A percentile compares a stretch with the other conserved stretches of the same genome.
Conservation (phyloP, 495 filamentous ascomycete genomes). For the Talaromyces thailandensis region DNA sequence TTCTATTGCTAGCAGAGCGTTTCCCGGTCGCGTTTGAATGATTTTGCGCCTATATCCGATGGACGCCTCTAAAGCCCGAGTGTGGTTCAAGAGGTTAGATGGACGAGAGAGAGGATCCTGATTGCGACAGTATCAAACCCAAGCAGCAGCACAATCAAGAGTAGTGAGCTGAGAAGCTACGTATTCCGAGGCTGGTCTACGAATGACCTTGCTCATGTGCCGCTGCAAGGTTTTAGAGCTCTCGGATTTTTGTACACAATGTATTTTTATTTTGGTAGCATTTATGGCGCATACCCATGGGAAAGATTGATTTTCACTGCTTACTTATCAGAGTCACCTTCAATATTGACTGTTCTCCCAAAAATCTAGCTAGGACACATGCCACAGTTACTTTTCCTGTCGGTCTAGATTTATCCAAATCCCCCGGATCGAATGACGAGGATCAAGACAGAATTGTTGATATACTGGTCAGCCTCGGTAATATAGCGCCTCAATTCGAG, state of each 20-base stretch:
- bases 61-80: not conserved
- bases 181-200: not conserved
- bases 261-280: slow-evolving; percentile 2
- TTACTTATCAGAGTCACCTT: not conserved
- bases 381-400: not conserved
- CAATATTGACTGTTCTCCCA: not conserved
- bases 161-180: not conserved
- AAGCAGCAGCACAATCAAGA: not conserved
- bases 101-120: not conserved
- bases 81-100: not conserved
- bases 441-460: not conserved
- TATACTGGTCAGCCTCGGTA: not conserved
- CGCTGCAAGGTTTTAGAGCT: not conserved
- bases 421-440: not conserved
- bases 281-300: not conserved
- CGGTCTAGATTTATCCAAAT: not conserved
- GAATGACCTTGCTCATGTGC: not conserved
- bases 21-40: not conserved
- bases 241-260: not conserved
- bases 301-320: not conserved
- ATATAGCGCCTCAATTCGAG: not conserved
- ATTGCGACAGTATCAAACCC: not conserved
- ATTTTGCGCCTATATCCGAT: not conserved
- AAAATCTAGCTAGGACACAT: not conserved
- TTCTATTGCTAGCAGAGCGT: not conserved